A percentile compares a stretch with the other conserved stretches of the same genome.
These are phyloP conservation scores for Gossypium schwendimanii DNA, from an alignment of 441 rosid genomes.

Conservation along the genomic window DNA sequence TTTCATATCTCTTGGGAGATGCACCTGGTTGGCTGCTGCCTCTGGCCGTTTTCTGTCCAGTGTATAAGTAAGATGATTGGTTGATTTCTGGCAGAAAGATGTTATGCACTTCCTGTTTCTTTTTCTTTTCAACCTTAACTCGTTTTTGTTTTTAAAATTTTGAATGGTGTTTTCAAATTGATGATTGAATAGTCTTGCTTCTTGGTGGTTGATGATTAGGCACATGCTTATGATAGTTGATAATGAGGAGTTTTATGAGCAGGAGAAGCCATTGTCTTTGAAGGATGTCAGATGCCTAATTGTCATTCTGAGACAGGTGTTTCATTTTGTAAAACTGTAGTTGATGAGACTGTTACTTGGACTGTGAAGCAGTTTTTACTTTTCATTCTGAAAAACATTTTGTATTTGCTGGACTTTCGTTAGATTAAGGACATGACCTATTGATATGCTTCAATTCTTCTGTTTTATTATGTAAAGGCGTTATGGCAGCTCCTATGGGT, in stretches of 20 bases:
- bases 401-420: constrained; percentile 1
- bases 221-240: constrained; percentile 96
- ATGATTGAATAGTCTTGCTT: neutral
- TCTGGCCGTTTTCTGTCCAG: constrained; percentile 91
- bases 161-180: neutral
- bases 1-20: constrained; percentile 67
- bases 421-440: neutral
- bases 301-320: constrained; percentile 84
- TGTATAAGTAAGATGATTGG: constrained; percentile 73
- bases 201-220: constrained; percentile 51
- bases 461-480: constrained; percentile 47
- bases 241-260: constrained; percentile 96
- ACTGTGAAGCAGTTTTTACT: constrained; percentile 6
- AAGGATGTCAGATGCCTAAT: constrained; percentile 71
- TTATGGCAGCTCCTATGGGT: constrained; percentile 95
- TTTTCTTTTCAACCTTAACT: neutral
- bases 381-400: neutral
- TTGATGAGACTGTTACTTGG: constrained; percentile 5
- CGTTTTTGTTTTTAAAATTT: neutral
- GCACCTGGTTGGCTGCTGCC: constrained; percentile 95
- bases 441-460: constrained; percentile 4
- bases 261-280: constrained; percentile 82
- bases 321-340: constrained; percentile 8
- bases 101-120: neutral
- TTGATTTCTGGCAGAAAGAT: constrained; percentile 10